phyloP scores from a whole-genome alignment of 2,329 filamentous ascomycete genomes.

The Epichloe gansuensis region DNA sequence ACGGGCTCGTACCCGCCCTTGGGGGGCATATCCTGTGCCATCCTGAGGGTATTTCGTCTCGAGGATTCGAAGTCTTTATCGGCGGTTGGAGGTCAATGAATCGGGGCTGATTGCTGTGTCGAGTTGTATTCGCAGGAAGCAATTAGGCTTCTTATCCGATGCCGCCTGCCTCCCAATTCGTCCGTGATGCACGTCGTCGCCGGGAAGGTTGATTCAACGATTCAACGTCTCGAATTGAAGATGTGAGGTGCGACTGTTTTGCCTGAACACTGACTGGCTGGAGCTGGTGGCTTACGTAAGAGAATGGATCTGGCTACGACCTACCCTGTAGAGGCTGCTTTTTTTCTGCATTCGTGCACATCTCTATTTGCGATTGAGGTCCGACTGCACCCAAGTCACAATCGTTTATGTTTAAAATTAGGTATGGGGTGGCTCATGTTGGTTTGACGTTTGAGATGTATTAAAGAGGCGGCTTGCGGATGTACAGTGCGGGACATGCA shows the following conservation, averaged over 20 bases:
- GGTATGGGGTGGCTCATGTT: no score
- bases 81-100: not conserved
- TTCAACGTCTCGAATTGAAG: not conserved
- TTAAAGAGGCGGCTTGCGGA: no score
- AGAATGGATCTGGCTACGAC: not conserved
- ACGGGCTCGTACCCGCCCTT: constrained; percentile 87
- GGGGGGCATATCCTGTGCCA: constrained; percentile 98
- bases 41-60: constrained; percentile 33
- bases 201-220: not conserved
- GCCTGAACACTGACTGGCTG: not conserved
- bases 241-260: constrained; percentile 2
- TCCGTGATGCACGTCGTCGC: not conserved
- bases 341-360: not conserved
- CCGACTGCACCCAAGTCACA: no score
- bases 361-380: no score
- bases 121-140: not conserved
- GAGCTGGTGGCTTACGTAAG: constrained; percentile 1
- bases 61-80: not conserved
- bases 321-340: not conserved
- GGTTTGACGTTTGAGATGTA: no score
- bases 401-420: no score
- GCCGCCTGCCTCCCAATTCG: constrained; percentile 1
- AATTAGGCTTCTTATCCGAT: not conserved
- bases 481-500: no score
- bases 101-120: not conserved